Percentiles rank a stretch among this genome's conserved stretches.
Evolutionary conservation across 257 asterid genomes (phyloP).

Genomic region (Leonotis leonurus): DNA sequence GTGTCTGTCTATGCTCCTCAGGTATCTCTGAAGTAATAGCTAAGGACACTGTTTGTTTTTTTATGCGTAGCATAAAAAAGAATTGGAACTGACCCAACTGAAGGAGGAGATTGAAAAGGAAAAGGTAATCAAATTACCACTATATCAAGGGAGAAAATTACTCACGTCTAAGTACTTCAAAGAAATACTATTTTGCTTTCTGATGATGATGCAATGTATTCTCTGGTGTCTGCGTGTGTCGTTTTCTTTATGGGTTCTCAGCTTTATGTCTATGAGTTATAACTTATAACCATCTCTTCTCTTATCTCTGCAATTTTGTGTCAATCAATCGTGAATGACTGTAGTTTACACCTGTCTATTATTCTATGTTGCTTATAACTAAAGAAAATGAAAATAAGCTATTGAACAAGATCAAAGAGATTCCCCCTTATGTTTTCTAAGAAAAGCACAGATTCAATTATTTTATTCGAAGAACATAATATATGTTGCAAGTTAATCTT

Average conservation of each 20-base stretch:
- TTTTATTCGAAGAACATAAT: too few relatives aligned
- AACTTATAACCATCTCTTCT: too few relatives aligned
- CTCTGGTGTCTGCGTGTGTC: background rate
- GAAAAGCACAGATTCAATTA: too few relatives aligned
- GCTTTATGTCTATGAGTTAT: background rate
- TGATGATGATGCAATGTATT: background rate
- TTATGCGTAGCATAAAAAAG: constrained; percentile 79
- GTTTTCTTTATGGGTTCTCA: background rate
- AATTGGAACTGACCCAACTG: constrained; percentile 62
- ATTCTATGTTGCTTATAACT: too few relatives aligned
- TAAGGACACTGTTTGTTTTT: constrained; percentile 12
- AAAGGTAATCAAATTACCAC: constrained; percentile 39
- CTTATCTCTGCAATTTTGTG: too few relatives aligned
- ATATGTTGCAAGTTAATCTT: too few relatives aligned
- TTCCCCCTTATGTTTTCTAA: too few relatives aligned
- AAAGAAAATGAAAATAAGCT: too few relatives aligned
- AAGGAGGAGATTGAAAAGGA: constrained; percentile 76
- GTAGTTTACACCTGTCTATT: too few relatives aligned
- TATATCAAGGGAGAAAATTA: background rate
- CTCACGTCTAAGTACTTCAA: background rate
- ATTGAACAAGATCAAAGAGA: too few relatives aligned
- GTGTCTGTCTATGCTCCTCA: background rate
- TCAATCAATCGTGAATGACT: too few relatives aligned
- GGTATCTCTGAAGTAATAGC: constrained; percentile 12
- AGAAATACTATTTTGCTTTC: background rate